A percentile compares a stretch with the other conserved stretches of the same genome.
These are phyloP conservation scores for Helotiales sp. DNA, from an alignment of 2,329 filamentous ascomycete species.

Conservation along the genomic window DNA sequence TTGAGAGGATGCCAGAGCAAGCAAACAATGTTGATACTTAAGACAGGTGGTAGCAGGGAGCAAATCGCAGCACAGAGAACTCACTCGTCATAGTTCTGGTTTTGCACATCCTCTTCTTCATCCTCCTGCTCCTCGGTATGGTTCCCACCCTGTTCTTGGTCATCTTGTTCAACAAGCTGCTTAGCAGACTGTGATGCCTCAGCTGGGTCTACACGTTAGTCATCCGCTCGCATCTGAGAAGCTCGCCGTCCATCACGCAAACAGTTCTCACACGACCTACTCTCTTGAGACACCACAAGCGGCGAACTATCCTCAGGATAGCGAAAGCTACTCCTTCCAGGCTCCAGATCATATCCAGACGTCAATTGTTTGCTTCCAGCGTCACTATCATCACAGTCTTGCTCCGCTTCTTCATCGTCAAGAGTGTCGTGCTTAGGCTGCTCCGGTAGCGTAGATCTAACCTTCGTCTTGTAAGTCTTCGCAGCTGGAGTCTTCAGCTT, in stretches of 20 bases:
- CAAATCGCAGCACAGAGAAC: background rate
- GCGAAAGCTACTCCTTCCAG: background rate
- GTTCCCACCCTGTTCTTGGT: background rate
- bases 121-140: background rate
- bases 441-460: background rate
- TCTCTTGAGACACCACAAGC: conserved; percentile 2
- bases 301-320: conserved; percentile 1
- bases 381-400: background rate
- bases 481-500: background rate
- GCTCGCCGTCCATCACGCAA: background rate
- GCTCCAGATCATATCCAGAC: background rate
- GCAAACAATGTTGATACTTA: background rate
- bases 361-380: background rate
- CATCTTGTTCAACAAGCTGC: background rate
- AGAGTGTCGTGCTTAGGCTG: background rate
- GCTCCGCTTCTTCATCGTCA: no score
- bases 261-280: background rate
- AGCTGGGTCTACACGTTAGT: background rate
- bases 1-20: background rate
- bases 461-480: background rate
- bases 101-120: background rate
- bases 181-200: background rate
- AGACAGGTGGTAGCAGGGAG: no score
- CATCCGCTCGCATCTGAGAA: background rate
- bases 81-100: background rate